These are phyloP conservation scores for Lichenothelia convexa DNA, from an alignment of 495 filamentous ascomycete genomes.

Conservation along the genomic window DNA sequence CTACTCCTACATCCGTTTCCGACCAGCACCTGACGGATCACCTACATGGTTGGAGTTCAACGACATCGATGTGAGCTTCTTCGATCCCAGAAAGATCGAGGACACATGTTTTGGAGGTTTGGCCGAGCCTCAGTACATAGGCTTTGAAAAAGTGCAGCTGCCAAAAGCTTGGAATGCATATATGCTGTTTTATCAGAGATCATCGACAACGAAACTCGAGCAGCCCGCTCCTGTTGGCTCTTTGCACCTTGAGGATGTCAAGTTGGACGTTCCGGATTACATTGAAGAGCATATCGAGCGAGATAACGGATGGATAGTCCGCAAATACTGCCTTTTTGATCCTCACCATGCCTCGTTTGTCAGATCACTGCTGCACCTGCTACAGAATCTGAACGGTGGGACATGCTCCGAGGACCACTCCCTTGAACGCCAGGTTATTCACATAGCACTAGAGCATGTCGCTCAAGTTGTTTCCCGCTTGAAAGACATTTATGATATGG, in stretches of 20 bases:
- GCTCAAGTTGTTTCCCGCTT: slow-evolving; percentile 60
- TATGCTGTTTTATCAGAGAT: slow-evolving; percentile 92
- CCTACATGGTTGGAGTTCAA: slow-evolving; percentile 82
- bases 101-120: slow-evolving; percentile 64
- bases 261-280: slow-evolving; percentile 33
- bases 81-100: slow-evolving; percentile 56
- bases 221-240: slow-evolving; percentile 10
- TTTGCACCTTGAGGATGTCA: slow-evolving; percentile 30
- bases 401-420: slow-evolving; percentile 31
- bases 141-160: slow-evolving; percentile 21
- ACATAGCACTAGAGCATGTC: slow-evolving; percentile 53
- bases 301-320: slow-evolving; percentile 55
- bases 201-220: slow-evolving; percentile 39
- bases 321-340: slow-evolving; percentile 68
- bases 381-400: slow-evolving; percentile 25
- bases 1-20: slow-evolving; percentile 81
- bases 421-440: slow-evolving; percentile 41
- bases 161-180: slow-evolving; percentile 43
- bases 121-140: too few species aligned
- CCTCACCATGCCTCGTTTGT: slow-evolving; percentile 52
- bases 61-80: slow-evolving; percentile 59
- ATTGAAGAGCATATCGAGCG: slow-evolving; percentile 43
- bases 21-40: slow-evolving; percentile 32
- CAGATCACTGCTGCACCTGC: slow-evolving; percentile 32
- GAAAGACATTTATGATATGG: slow-evolving; percentile 52